Base-by-base conservation (phyloP, 345 rosid genomes). In the Arabidopsis arenosa region DNA sequence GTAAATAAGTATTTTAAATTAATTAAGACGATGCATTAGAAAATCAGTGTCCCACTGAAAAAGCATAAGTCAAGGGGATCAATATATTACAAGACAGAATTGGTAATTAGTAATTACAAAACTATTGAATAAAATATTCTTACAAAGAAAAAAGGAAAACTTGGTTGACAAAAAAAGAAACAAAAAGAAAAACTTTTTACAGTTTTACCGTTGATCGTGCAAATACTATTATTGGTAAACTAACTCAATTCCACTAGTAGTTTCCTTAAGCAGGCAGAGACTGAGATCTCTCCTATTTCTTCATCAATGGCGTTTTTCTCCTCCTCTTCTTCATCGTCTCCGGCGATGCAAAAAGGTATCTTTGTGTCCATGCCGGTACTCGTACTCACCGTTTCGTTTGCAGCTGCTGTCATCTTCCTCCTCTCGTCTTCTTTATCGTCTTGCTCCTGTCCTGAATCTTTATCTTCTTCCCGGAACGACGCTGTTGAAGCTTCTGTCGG, bases 381-480 rank as follows among this genome's bases (percentile, higher is more conserved):
- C 17, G 88, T 88, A 7, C 86, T 95, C 59, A 68, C 88, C 0
- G 89, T 85, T 18, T 85, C 94, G 3, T 86, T 66, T 4, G 94
- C 88, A 7, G 89, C 95, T 40, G 72, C 83, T 64, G 80, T 84
- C 73, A 76, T 91, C 30, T 87, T 90, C 87, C 85, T 96, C 81
- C 90, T 96, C 67, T 76, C 89, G 18, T 90, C 94, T 63, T 86
- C 96, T 39, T 85, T 87, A 49, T 87, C 97, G 26, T 77, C 90
- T 4, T 91, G 93, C 70, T 67, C 83, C 1, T 93, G 92, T 57
- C 83, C 93, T 48, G 8, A 84, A 11, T 54, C 89, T 62, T 5
- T 79, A 13, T 7, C 81, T 68, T 10, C 82, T 57, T 13, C 53
- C 9, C 32, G 17, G 9, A 64, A 21, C 63, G 45, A 61, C 63